Evolutionary conservation across 345 rosid species (phyloP), one percentile per base, ranked within the genome.

Genomic region (Lenwebbia sp.): DNA sequence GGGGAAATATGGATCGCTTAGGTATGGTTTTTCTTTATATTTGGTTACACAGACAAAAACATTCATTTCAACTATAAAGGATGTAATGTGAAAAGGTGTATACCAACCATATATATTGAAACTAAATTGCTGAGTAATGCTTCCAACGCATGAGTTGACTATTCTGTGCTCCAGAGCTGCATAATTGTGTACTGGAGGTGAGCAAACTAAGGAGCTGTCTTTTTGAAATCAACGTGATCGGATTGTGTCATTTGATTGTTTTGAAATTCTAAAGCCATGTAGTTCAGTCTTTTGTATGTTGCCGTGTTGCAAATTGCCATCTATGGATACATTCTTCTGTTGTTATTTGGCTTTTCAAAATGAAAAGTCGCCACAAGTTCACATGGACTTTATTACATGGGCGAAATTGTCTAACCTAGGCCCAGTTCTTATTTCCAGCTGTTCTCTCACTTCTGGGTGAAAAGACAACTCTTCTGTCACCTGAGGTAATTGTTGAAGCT

Each of bases 381-480:
- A 33, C 78, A 70, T 70, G 78, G 44, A 28, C 44, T 33, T 8
- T 12, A 37, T 70, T 44, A 33, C 78, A 2, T 70, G 44, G 25
- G 78, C 25, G 4, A 53, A 58, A 49, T 53, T 62, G 53, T 55
- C 83, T 88, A 83, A 85, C 84, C 82, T 26, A 82, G 56, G 81
- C 87, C 56, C 25, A 56, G 88, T 89, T 86, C 55, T 89, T 90
- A 89, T 86, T 89, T 14, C 86, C 93, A 98, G 99, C 98, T 92
- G 94, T 96, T 90, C 92, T 96, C 84, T 89, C 95, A 28, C 92
- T 92, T 87, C 91, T 98, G 89, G 99, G 99, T 47, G 99, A 98
- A 93, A 98, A 98, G 93, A 98, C 99, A 83, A 98, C 98, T 91
- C 98, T 98, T 86, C 87, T 96, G 85, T 96, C 99, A 53, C 99